Evolutionary conservation across 345 rosid species (phyloP), one percentile per base, ranked within the genome.

Genomic region (Nephelium lappaceum): DNA sequence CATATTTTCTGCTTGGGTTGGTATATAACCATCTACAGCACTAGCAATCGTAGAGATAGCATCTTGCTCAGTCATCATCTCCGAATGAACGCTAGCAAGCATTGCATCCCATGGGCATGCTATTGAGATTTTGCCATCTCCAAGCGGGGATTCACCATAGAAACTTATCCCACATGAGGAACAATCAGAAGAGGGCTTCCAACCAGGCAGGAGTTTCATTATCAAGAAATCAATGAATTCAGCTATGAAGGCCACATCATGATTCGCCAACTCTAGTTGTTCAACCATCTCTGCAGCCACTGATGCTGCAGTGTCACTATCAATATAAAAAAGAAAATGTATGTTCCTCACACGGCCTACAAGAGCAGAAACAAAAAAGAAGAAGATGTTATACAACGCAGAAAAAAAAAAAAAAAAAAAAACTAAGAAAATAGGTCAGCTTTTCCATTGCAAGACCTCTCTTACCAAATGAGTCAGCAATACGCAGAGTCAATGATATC

Each of bases 231-330:
- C 92, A 24, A 89, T 93, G 79, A 93, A 80, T 83, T 89, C 91
- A 68, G 94, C 90, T 78, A 93, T 91, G 80, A 92, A 86, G 74
- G 80, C 80, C 73, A 91, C 93, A 78, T 95, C 95, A 81, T 91
- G 91, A 64, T 84, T 83, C 51, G 89, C 81, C 76, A 95, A 85
- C 79, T 87, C 93, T 75, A 93, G 85, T 77, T 89, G 93, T 80
- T 92, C 95, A 68, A 87, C 97, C 97, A 95, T 93, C 84, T 95
- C 98, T 24, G 82, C 83, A 7, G 94, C 92, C 53, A 93, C 90
- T 1, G 91, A 86, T 31, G 81, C 73, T 53, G 94, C 87, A 62
- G 98, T 93, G 78, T 95, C 98, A 19, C 89, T 81, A 76, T 89
- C 93, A 51, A 91, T 90, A 77, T 84, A 92, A 83, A 90, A 93